Conservation (phyloP, 148 eudicot species). For the Linanthus parryae region DNA sequence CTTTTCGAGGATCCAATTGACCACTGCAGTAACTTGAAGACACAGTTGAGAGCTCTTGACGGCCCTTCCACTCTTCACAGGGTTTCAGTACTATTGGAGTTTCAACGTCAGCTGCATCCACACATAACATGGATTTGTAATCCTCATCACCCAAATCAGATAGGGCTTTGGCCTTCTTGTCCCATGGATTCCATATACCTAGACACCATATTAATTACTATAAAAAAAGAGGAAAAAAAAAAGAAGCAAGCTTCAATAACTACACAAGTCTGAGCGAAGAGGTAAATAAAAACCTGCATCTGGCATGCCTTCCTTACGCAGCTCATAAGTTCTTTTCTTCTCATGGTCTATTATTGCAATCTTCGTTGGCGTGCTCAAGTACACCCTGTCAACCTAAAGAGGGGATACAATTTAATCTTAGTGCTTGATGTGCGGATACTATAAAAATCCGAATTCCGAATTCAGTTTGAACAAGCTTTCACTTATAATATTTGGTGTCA, state of each 20-base stretch:
- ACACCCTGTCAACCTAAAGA: conserved; percentile 60
- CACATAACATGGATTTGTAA: conserved; percentile 70
- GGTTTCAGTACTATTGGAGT: conserved; percentile 61
- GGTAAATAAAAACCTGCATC: conserved; percentile 60
- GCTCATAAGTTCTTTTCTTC: conserved; percentile 71
- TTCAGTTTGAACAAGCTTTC: not conserved
- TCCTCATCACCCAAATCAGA: conserved; percentile 75
- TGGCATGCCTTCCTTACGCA: conserved; percentile 68
- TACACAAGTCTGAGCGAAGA: not conserved
- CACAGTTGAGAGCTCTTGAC: conserved; percentile 68
- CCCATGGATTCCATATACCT: conserved; percentile 96
- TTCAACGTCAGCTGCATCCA: conserved; percentile 72
- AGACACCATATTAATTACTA: conserved; percentile 11
- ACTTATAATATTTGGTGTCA: too few relatives aligned
- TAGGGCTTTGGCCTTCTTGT: conserved; percentile 68
- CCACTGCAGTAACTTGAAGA: conserved; percentile 93
- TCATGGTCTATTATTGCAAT: conserved; percentile 84
- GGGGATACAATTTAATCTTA: not conserved
- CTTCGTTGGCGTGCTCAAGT: conserved; percentile 75
- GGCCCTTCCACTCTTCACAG: conserved; percentile 74
- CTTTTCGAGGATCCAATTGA: conserved; percentile 70
- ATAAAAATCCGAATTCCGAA: not conserved
- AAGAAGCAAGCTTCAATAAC: not conserved
- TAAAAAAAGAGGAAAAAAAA: too few relatives aligned
- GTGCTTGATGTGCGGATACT: not conserved